Evolutionary conservation across 345 rosid genomes (phyloP).

Genomic region (Raphanus sativus): DNA sequence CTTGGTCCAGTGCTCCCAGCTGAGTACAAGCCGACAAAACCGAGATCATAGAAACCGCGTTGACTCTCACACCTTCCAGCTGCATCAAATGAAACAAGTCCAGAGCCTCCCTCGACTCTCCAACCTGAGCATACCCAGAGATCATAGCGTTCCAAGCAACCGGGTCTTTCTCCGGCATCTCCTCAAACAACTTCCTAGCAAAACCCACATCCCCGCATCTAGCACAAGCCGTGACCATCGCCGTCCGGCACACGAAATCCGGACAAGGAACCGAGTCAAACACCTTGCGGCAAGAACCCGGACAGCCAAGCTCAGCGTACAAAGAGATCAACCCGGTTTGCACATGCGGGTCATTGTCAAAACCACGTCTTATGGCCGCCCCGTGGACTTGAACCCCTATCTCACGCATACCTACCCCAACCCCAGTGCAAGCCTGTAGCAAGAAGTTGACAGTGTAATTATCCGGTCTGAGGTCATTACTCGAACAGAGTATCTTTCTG

Average conservation of each 20-base stretch:
- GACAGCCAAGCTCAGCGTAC: slow-evolving; percentile 55
- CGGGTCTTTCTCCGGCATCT: slow-evolving; percentile 55
- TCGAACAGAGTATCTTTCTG: slow-evolving; percentile 37
- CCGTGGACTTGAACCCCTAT: slow-evolving; percentile 48
- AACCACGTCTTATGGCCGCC: slow-evolving; percentile 49
- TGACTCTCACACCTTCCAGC: slow-evolving; percentile 53
- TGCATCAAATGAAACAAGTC: slow-evolving; percentile 60
- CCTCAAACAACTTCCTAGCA: slow-evolving; percentile 55
- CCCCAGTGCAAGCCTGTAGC: slow-evolving; percentile 48
- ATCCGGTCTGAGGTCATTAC: slow-evolving; percentile 43
- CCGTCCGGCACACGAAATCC: slow-evolving; percentile 60
- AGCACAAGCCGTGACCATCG: slow-evolving; percentile 63
- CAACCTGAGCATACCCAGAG: slow-evolving; percentile 54
- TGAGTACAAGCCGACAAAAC: slow-evolving; percentile 66
- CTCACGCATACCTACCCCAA: slow-evolving; percentile 28
- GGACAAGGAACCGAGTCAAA: slow-evolving; percentile 44
- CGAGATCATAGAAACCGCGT: slow-evolving; percentile 55
- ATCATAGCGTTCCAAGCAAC: slow-evolving; percentile 67
- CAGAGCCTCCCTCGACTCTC: slow-evolving; percentile 49
- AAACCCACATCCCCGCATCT: slow-evolving; percentile 53
- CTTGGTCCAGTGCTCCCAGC: slow-evolving; percentile 58
- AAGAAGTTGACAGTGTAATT: slow-evolving; percentile 63
- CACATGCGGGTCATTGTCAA: slow-evolving; percentile 55
- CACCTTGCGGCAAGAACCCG: slow-evolving; percentile 46
- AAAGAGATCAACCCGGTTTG: slow-evolving; percentile 55